Evolutionary conservation across 805 yeast species (phyloP), one percentile per base, ranked within the genome.

Genomic region (Ogataea corticis): DNA sequence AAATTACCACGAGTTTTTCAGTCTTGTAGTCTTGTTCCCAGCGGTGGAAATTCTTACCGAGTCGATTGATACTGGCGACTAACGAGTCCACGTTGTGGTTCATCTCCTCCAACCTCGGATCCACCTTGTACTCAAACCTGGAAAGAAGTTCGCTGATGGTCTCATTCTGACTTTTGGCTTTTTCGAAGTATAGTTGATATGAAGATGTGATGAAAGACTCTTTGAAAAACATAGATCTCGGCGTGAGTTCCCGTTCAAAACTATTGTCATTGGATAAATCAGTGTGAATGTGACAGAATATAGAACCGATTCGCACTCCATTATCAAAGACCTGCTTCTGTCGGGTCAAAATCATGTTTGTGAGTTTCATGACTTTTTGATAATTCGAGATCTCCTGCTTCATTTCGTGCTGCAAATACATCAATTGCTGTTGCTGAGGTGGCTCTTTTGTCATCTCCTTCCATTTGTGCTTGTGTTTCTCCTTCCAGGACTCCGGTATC

Each of bases 111-210:
- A 49, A 19, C 12, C 35, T 42, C 10, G 48, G 42, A 4, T 38
- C 51, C 2, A 58, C 17, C 10, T 25, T 30, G 35, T 50, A 44
- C 23, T 59, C 62, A 27, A 56, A 57, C 1, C 48, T 48, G 6
- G 49, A 38, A 2, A 54, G 42, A 14, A 48, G 36, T 19, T 46
- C 40, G 14, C 53, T 46, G 9, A 55, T 38, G 15, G 37, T 33
- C 16, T 49, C 44, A 21, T 54, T 54, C 45, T 59, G 56, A 4
- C 31, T 18, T 7, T 45, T 45, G 7, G 44, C 41, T 29, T 57
- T 56, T n/a, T 59, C 60, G 14, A 32, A 17, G 27, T 48, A 59
- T 19, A 62, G 33, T 25, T 59, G 55, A 25, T 62, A 59, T n/a
- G 50, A 46, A 13, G 63, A 56, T 5, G 44, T 42, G 28, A 62